Conservation (phyloP, 2,329 filamentous ascomycete species). For the Pezicula radicicola region DNA sequence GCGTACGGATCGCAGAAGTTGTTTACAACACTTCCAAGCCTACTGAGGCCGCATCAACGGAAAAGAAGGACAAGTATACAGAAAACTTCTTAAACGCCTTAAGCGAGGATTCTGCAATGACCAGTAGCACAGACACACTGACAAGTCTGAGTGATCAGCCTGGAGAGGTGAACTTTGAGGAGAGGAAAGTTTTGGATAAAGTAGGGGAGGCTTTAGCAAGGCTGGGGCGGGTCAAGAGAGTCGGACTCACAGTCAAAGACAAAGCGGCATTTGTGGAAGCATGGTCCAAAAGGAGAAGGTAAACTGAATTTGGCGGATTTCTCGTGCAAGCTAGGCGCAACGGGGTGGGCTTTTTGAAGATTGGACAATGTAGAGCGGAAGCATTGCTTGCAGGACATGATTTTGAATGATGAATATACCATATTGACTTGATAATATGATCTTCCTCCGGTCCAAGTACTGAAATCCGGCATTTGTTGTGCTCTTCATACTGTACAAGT, state of each 20-base stretch:
- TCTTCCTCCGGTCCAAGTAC: neutral
- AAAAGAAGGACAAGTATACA: slow-evolving; percentile 30
- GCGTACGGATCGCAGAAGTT: slow-evolving; percentile 82
- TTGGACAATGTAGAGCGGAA: neutral
- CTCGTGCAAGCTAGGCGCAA: slow-evolving; percentile 3
- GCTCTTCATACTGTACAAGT: too few species aligned
- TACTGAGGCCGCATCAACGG: slow-evolving; percentile 12
- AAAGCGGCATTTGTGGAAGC: slow-evolving; percentile 79
- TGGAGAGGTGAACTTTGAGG: slow-evolving; percentile 39
- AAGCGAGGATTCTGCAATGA: slow-evolving; percentile 23
- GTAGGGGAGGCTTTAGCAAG: slow-evolving; percentile 85
- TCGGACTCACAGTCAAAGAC: slow-evolving; percentile 78
- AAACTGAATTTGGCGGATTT: neutral
- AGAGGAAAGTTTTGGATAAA: slow-evolving; percentile 70
- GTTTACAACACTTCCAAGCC: slow-evolving; percentile 50
- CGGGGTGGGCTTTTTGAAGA: neutral
- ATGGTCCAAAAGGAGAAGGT: slow-evolving; percentile 48
- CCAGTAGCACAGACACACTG: slow-evolving; percentile 27
- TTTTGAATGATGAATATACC: neutral
- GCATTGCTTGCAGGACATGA: neutral
- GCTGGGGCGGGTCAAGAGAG: slow-evolving; percentile 81
- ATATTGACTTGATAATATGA: neutral
- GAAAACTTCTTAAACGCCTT: slow-evolving; percentile 23
- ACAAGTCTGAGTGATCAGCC: slow-evolving; percentile 21
- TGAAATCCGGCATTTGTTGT: neutral